Evolutionary conservation across 352 stramenopile species (phyloP).

Genomic region (Globisporangium irregulare): DNA sequence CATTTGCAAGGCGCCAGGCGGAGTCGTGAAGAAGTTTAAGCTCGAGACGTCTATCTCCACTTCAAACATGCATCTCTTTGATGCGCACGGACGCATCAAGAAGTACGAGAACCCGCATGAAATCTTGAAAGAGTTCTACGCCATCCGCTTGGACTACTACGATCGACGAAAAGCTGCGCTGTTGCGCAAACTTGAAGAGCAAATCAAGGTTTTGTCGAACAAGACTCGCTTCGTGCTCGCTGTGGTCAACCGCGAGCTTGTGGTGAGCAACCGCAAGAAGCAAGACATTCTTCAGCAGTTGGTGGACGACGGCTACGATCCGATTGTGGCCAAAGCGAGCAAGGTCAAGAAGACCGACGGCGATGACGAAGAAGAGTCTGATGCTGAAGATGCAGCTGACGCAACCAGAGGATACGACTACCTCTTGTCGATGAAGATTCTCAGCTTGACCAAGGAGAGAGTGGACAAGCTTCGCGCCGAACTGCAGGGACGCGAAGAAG

Average conservation of each 20-base stretch:
- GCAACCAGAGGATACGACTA: slow-evolving; percentile 90
- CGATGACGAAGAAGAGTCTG: slow-evolving; percentile 39
- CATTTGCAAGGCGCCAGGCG: slow-evolving; percentile 56
- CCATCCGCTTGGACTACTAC: slow-evolving; percentile 91
- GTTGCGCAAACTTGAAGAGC: slow-evolving; percentile 87
- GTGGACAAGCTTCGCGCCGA: slow-evolving; percentile 91
- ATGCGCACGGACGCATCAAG: slow-evolving; percentile 86
- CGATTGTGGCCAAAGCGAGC: slow-evolving; percentile 38
- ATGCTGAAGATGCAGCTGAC: slow-evolving; percentile 53
- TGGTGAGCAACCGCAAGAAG: slow-evolving; percentile 95
- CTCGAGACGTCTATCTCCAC: slow-evolving; percentile 92
- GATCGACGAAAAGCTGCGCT: slow-evolving; percentile 88
- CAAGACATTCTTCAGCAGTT: slow-evolving; percentile 91
- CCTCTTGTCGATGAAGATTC: slow-evolving; percentile 94
- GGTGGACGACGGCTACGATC: slow-evolving; percentile 86
- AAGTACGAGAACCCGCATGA: slow-evolving; percentile 92
- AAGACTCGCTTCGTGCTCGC: slow-evolving; percentile 95
- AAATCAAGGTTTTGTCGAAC: slow-evolving; percentile 91
- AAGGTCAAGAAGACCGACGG: slow-evolving; percentile 59
- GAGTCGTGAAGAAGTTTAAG: slow-evolving; percentile 96
- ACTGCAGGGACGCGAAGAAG: slow-evolving; percentile 77
- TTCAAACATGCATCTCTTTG: slow-evolving; percentile 98
- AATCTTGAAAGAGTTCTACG: slow-evolving; percentile 95
- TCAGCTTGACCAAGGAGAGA: slow-evolving; percentile 92
- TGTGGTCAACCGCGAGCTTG: slow-evolving; percentile 89